A percentile compares a stretch with the other conserved stretches of the same genome.
Evolutionary conservation across 805 yeast genomes (phyloP).

Genomic region (Wickerhamiella sergipiensis): DNA sequence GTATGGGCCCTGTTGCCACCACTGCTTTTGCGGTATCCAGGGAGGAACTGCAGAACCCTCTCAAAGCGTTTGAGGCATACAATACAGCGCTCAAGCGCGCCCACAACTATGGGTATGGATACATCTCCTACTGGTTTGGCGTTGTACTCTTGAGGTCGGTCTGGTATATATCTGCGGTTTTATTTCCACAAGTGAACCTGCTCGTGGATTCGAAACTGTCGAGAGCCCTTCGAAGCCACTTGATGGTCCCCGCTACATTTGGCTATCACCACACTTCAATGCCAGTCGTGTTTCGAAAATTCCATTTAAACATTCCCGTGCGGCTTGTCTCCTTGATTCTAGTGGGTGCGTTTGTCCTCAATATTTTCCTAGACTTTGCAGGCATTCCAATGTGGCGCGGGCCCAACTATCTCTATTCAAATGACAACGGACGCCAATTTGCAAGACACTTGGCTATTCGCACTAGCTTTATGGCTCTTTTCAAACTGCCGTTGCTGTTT

Average conservation of each 20-base stretch:
- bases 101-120: not conserved
- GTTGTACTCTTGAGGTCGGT: not conserved
- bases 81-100: not conserved
- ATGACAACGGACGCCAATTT: not conserved
- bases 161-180: not conserved
- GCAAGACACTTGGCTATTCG: constrained; percentile 2
- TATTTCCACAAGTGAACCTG: not conserved
- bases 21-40: not conserved
- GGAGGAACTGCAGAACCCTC: not conserved
- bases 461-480: constrained; percentile 8
- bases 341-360: constrained; percentile 22
- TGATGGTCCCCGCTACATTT: constrained; percentile 22
- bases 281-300: constrained; percentile 6
- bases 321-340: constrained; percentile 29
- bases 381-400: constrained; percentile 18
- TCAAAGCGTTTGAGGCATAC: not conserved
- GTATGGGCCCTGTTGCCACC: not conserved
- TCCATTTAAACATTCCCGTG: constrained; percentile 24
- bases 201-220: not conserved
- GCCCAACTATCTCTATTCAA: not conserved
- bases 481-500: constrained; percentile 37
- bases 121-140: not conserved
- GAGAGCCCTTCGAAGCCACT: not conserved
- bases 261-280: constrained; percentile 15
- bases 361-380: constrained; percentile 20